Evolutionary conservation across 495 filamentous ascomycete genomes (phyloP).

Genomic region (Trichodelitschia bisporula): DNA sequence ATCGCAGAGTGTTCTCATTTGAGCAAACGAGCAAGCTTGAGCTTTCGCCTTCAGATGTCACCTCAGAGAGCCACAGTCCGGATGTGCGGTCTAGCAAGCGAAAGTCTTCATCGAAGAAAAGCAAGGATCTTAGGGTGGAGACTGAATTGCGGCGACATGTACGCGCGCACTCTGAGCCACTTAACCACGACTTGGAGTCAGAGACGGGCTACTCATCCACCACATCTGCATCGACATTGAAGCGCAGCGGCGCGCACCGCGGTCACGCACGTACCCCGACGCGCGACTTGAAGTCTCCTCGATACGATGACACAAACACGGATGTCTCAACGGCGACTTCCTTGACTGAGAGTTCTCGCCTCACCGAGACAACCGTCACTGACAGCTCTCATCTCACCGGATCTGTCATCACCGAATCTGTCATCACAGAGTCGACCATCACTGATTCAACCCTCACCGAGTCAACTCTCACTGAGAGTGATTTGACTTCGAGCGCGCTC

Average conservation of each 20-base stretch:
- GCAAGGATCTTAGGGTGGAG: no score
- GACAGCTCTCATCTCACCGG: constrained; percentile 1
- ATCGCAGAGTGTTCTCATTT: no score
- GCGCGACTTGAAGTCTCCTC: no score
- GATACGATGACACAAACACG: no score
- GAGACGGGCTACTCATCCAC: constrained; percentile 4
- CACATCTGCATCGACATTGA: constrained; percentile 5
- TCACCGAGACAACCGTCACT: constrained; percentile 1
- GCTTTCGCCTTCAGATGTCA: constrained; percentile 2
- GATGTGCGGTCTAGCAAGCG: no score
- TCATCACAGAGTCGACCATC: constrained; percentile 4
- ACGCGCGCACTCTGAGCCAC: constrained; percentile 4
- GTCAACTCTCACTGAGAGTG: neutral
- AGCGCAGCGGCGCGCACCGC: constrained; percentile 3
- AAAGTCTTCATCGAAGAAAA: no score
- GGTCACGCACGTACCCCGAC: neutral
- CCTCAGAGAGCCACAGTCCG: constrained; percentile 1
- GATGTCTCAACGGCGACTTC: no score
- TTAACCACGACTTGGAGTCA: constrained; percentile 5
- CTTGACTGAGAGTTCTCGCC: no score
- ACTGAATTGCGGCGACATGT: no score
- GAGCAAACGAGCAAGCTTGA: no score
- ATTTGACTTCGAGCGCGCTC: constrained; percentile 5
- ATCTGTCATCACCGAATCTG: constrained; percentile 5
- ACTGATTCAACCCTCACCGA: constrained; percentile 16